Evolutionary conservation across 2,329 filamentous ascomycete genomes (phyloP).

Genomic region (Penicillium sp.): DNA sequence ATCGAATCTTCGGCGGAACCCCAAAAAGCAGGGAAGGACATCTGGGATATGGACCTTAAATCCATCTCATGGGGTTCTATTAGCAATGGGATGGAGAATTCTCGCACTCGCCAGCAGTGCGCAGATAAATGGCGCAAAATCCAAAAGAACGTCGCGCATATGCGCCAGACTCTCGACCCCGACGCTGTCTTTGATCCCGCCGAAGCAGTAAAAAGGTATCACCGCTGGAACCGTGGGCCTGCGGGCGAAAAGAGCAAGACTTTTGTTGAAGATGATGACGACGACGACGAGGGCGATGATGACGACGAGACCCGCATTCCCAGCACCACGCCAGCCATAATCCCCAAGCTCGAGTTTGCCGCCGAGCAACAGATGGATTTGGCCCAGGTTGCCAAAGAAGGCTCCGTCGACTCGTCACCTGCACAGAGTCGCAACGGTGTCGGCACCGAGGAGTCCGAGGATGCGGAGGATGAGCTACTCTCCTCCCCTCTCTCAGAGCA

Average conservation of each 20-base stretch:
- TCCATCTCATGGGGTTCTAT: conserved; percentile 39
- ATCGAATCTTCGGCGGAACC: conserved; percentile 15
- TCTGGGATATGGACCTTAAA: conserved; percentile 42
- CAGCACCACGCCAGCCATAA: conserved; percentile 1
- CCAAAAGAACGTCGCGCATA: conserved; percentile 23
- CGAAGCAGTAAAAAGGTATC: conserved; percentile 8
- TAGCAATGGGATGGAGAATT: conserved; percentile 35
- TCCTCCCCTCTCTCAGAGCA: conserved; percentile 5
- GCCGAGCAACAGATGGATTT: conserved; percentile 2
- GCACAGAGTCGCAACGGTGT: background rate
- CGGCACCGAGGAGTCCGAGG: conserved; percentile 6
- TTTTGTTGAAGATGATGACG: conserved; percentile 24
- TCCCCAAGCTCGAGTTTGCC: conserved; percentile 3
- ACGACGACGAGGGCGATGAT: conserved; percentile 18
- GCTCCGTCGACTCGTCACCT: background rate
- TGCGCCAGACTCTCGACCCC: conserved; percentile 29
- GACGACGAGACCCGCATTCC: conserved; percentile 7
- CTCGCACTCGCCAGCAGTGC: conserved; percentile 45
- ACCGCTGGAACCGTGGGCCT: conserved; percentile 15
- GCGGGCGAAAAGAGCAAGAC: conserved; percentile 21
- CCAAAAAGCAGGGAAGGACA: conserved; percentile 36
- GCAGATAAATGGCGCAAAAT: conserved; percentile 47
- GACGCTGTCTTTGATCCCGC: conserved; percentile 33
- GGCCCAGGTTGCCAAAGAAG: background rate
- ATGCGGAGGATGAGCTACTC: background rate